Conservation (phyloP, 257 asterid genomes). For the Penstemon davidsonii region DNA sequence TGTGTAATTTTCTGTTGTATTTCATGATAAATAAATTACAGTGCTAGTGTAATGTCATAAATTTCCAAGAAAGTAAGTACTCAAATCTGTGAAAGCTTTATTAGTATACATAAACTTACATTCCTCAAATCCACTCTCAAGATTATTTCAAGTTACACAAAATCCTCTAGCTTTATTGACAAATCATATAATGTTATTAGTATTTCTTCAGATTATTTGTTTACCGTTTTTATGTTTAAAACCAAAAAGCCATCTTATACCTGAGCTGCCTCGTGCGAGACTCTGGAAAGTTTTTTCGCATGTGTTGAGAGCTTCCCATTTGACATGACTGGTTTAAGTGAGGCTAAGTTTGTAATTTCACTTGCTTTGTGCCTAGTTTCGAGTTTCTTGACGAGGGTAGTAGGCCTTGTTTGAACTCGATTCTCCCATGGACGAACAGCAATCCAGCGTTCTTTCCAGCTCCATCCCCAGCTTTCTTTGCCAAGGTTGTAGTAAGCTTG, state of each 20-base stretch:
- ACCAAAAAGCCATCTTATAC: slow-evolving; percentile 7
- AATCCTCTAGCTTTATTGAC: slow-evolving; percentile 1
- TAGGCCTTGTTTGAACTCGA: slow-evolving; percentile 38
- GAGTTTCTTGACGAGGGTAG: slow-evolving; percentile 34
- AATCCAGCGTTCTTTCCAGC: slow-evolving; percentile 79
- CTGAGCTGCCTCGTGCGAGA: slow-evolving; percentile 21
- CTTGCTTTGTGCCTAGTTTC: slow-evolving; percentile 34
- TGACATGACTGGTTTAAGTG: slow-evolving; percentile 21
- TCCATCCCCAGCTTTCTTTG: slow-evolving; percentile 87
- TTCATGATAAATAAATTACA: background rate
- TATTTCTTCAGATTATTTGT: background rate
- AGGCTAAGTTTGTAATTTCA: slow-evolving; percentile 28
- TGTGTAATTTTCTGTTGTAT: background rate
- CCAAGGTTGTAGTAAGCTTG: slow-evolving; percentile 72
- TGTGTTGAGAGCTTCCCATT: slow-evolving; percentile 32
- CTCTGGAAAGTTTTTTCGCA: slow-evolving; percentile 32
- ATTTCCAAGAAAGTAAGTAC: background rate
- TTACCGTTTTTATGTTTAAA: no score
- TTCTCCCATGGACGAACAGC: slow-evolving; percentile 83
- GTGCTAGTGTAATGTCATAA: background rate
- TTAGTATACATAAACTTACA: background rate
- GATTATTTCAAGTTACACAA: background rate
- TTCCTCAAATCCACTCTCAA: background rate
- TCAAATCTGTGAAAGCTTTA: background rate
- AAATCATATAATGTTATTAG: background rate